A percentile compares a stretch with the other conserved stretches of the same genome.
Conservation (phyloP, 129 eudicot genomes). For the Helianthus tuberosus region DNA sequence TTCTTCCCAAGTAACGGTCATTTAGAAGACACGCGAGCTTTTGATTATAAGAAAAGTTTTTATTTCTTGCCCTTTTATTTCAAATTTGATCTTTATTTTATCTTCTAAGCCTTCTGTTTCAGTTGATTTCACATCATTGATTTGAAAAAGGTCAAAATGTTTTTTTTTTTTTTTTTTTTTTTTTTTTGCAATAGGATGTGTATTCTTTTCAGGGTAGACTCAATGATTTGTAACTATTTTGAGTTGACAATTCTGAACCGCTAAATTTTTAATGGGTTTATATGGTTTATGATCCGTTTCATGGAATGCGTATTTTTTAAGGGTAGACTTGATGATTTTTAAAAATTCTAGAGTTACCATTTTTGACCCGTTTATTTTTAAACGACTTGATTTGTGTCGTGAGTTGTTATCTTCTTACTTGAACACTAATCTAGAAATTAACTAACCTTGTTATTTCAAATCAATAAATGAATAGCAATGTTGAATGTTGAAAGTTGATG, state of each 20-base stretch:
- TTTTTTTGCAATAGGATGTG: too few species aligned
- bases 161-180: too few species aligned
- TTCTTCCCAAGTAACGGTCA: constrained; percentile 69
- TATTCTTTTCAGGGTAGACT: too few species aligned
- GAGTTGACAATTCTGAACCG: too few species aligned
- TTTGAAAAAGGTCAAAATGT: too few species aligned
- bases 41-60: constrained; percentile 49
- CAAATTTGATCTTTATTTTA: neutral
- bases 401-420: neutral
- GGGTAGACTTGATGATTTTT: too few species aligned
- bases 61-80: neutral
- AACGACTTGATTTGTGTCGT: neutral
- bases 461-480: constrained; percentile 45
- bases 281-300: too few species aligned
- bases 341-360: neutral
- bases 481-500: constrained; percentile 39
- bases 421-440: neutral
- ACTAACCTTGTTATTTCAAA: neutral
- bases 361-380: neutral
- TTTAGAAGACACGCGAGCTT: constrained; percentile 51
- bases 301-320: too few species aligned
- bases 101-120: too few species aligned
- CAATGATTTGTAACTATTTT: too few species aligned
- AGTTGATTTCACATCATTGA: too few species aligned
- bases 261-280: too few species aligned